Evolutionary conservation across 306 rosid species (phyloP), one percentile per base, ranked within the genome.

Genomic region (Glycyrrhiza uralensis): DNA sequence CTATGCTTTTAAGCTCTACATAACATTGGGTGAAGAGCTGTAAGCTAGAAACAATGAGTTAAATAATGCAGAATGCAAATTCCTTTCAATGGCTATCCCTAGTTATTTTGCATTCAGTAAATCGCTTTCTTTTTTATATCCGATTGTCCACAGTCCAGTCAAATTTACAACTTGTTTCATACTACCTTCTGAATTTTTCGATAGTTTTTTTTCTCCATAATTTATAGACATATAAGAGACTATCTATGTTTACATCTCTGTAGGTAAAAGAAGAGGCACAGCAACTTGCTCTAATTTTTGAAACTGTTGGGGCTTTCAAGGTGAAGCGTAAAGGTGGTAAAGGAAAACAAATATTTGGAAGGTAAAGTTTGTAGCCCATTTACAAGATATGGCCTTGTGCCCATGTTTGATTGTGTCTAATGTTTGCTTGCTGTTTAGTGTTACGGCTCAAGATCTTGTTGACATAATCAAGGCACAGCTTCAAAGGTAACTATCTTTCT

Each of bases 321-420:
- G 99, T 94, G 76, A 94, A 84, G 84, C 96, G 99, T 66, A 94
- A 89, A 86, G 99, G 96, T 64, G 96, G 97, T 69, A 94, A 91
- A 79, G 99, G 99, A 75, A 91, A 91, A 79, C 96, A 82, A 76
- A 94, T 94, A 39, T 94, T 91, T 47, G 99, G 99, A 81, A 89
- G 85, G 97, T 89, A 32, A 75, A 78, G 59, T 35, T 51, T 69
- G 41, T 29, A 33, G 33, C 54, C 57, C 79, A 32, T 54, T 32
- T 57, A n/a, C 62, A 11, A 24, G 38, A 18, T 36, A 15, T 76
- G 42, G 12, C 6, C 36, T 29, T 70, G 10, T 73, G 61, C 42
- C 49, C 49, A 22, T 39, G 9, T 70, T 45, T 69, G 63, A 35
- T 45, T 54, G 57, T 51, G 47, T 75, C 83, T 89, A 57, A 87